Conservation (phyloP, 257 asterid genomes). For the Solanum chilense region DNA sequence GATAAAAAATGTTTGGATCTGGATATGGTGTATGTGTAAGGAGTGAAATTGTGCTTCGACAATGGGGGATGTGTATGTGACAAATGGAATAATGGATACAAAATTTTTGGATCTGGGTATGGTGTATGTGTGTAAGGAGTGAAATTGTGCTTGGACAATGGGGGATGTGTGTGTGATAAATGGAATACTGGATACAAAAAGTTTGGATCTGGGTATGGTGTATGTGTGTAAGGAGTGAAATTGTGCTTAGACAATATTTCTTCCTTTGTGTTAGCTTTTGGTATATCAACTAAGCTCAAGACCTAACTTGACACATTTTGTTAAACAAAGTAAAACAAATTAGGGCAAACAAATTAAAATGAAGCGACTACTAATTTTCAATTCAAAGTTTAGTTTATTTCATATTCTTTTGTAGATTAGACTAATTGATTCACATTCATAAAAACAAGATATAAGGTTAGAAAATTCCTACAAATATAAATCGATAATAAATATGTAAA, state of each 20-base stretch:
- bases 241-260: not conserved
- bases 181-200: no score
- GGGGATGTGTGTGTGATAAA: not conserved
- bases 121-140: no score
- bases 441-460: not conserved
- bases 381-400: not conserved
- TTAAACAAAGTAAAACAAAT: no score
- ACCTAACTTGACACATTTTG: not conserved
- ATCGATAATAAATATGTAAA: not conserved
- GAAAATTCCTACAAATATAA: not conserved
- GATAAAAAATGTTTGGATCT: no score
- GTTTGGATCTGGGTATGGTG: not conserved
- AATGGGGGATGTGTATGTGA: no score
- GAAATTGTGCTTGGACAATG: no score
- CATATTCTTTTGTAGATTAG: not conserved
- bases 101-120: no score
- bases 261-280: not conserved
- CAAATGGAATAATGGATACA: no score
- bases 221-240: not conserved
- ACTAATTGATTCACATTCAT: not conserved
- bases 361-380: not conserved
- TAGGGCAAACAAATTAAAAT: no score
- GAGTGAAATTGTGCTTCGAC: no score
- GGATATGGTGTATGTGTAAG: no score
- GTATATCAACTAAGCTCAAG: not conserved